Base-by-base conservation (phyloP, 768 basidiomycete species). In the Psilocybe cyanescens region DNA sequence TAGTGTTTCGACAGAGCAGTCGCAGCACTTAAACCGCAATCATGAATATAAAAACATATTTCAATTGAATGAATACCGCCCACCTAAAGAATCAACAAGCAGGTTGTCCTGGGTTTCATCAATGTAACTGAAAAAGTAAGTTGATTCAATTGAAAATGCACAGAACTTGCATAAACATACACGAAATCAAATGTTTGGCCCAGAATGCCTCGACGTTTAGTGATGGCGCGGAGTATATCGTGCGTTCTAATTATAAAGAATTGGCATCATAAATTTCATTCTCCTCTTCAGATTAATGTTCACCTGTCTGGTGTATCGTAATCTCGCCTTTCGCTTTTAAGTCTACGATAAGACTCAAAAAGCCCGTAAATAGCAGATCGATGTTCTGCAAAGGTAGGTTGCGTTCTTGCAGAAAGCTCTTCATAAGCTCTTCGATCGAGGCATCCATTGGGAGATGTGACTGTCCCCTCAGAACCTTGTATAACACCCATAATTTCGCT, bases 21-120 rank as follows among this genome's bases (percentile, higher is more conserved):
- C 88, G 77, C 47, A 92, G 71, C 2, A 92, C 90, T 91, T 55
- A 7, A 11, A 44, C 51, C 4, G 33, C 11, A 35, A 35, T 11
- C 33, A 35, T 11, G 33, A 35, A 35, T 35, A 35, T 2, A 6
- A 4, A 35, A 35, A 7, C 11, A 35, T 14, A 16, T 28, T 47
- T 14, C 31, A 33, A 29, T 37, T 29, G 39, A 33, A 44, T 24
- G 3, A 7, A 30, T 12, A 28, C 8, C 41, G 70, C 81, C 35
- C 68, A 90, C 89, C 61, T 16, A 84, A 74, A 0, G 83, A 77
- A 67, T 91, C 89, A 8, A 90, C 81, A 8, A 91, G 75, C 0
- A 91, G 76, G 65, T 88, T 84, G 64, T 92, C 90, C 67, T 92
- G 90, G 0, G 83, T 85, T 72, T 92, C 90, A 50, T 92, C 90